Base-by-base conservation (phyloP, 495 filamentous ascomycete genomes). In the Chaetomidium leptoderma region DNA sequence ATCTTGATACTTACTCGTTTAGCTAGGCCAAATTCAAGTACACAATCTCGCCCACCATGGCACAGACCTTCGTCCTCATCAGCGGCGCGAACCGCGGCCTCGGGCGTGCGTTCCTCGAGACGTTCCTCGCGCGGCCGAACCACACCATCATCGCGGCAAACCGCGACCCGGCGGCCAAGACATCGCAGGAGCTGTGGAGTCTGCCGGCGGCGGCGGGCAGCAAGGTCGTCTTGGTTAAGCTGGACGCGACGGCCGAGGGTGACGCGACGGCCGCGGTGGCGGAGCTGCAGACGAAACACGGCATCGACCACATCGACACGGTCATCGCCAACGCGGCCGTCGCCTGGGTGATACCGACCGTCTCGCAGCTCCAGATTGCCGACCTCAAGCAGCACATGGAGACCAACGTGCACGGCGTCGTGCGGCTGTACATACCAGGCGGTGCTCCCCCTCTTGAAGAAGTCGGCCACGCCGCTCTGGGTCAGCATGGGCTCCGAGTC, bases 291-390 rank as follows among this genome's bases (percentile, higher is more conserved):
- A 36, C 37, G 1, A n/a, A n/a, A n/a, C 62, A 65, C 3, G 63
- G 57, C n/a, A 64, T 72, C 35, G 32, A 62, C 24, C 62, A 66
- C 36, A 21, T 74, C 9, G 70, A 72, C 37, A 59, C 65, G 2
- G 61, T 67, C 30, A 54, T 74, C 16, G 68, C 68, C 19, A 72
- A 71, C 35, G 71, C 71, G 14, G 70, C 60, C 29, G 59, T 66
- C 33, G 62, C 57, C 23, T 4, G 40, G 40, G 23, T 52, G 49
- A 23, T 30, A 29, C 35, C 58, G 62, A 19, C 37, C 58, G 2
- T 74, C 53, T n/a, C n/a, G n/a, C n/a, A n/a, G n/a, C n/a, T n/a
- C n/a, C n/a, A n/a, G n/a, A n/a, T n/a, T n/a, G n/a, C n/a, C 44
- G 70, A 75, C 17, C 42, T 74, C 43, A 39, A 63, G 46, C 55